Evolutionary conservation across 73 alveolate species (phyloP).

Genomic region (Symbiodinium natans): DNA sequence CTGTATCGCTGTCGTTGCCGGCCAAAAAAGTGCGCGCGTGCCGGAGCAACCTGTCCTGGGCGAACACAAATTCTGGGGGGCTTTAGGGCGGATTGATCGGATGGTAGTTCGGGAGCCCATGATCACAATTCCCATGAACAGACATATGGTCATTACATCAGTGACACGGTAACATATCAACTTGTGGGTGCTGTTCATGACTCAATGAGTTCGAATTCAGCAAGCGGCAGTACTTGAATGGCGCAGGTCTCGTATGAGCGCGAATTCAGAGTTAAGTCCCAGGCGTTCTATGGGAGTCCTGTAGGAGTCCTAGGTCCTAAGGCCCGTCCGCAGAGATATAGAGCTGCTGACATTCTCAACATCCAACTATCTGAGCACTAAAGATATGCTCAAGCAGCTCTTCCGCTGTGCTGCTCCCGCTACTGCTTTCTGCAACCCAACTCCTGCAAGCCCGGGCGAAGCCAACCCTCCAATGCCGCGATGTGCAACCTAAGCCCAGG

Average conservation of each 20-base stretch:
- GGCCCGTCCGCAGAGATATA: background rate
- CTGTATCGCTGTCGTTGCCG: no score
- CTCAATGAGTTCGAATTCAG: background rate
- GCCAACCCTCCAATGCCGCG: background rate
- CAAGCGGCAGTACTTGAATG: background rate
- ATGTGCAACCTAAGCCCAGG: background rate
- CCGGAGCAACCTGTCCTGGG: background rate
- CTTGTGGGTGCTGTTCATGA: background rate
- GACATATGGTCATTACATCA: no score
- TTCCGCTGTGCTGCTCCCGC: background rate
- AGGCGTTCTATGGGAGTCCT: no score
- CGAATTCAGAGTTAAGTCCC: background rate
- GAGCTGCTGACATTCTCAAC: background rate
- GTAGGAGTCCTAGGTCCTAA: background rate
- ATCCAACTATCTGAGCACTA: background rate
- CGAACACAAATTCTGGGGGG: background rate
- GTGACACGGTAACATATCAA: background rate
- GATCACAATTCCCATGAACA: no score
- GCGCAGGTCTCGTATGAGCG: background rate
- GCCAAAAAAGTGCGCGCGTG: no score
- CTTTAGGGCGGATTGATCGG: no score
- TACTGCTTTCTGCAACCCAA: background rate
- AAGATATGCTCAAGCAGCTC: background rate
- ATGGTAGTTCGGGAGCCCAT: no score
- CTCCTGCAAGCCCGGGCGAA: background rate